Conservation (phyloP, 1,139 yeast species). For the Sugiyamaella novakii region DNA sequence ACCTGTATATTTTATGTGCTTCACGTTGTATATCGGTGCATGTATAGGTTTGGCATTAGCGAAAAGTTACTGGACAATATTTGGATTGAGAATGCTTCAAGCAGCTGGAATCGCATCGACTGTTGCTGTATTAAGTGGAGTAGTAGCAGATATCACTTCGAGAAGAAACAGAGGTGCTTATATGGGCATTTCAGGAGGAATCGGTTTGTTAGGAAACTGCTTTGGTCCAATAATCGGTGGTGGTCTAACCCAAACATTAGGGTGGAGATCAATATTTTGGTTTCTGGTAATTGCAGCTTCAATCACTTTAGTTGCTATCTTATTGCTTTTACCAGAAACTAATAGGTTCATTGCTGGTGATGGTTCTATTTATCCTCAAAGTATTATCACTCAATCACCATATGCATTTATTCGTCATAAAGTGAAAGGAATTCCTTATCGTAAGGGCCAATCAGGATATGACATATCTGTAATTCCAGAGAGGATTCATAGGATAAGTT, state of each 20-base stretch:
- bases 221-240: slow-evolving; percentile 80
- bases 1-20: slow-evolving; percentile 59
- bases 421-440: slow-evolving; percentile 27
- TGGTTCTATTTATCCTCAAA: slow-evolving; percentile 55
- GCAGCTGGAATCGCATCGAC: slow-evolving; percentile 73
- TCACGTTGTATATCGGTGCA: slow-evolving; percentile 56
- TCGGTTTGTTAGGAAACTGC: slow-evolving; percentile 71
- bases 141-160: slow-evolving; percentile 67
- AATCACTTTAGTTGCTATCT: slow-evolving; percentile 41
- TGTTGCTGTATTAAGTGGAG: slow-evolving; percentile 65
- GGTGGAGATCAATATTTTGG: slow-evolving; percentile 80
- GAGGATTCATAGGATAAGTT: slow-evolving; percentile 41
- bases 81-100: slow-evolving; percentile 64
- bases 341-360: slow-evolving; percentile 69
- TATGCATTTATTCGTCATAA: slow-evolving; percentile 29
- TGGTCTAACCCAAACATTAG: slow-evolving; percentile 56
- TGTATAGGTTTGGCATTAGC: slow-evolving; percentile 63
- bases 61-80: slow-evolving; percentile 54
- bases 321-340: slow-evolving; percentile 65
- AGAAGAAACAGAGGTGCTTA: slow-evolving; percentile 64
- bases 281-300: slow-evolving; percentile 66
- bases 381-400: slow-evolving; percentile 49
- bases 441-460: slow-evolving; percentile 16
- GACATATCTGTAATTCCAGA: slow-evolving; percentile 39
- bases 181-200: slow-evolving; percentile 63